These are phyloP conservation scores for Dissophora globulifera DNA, from an alignment of 192 early-diverging fungal species.

Conservation along the genomic window DNA sequence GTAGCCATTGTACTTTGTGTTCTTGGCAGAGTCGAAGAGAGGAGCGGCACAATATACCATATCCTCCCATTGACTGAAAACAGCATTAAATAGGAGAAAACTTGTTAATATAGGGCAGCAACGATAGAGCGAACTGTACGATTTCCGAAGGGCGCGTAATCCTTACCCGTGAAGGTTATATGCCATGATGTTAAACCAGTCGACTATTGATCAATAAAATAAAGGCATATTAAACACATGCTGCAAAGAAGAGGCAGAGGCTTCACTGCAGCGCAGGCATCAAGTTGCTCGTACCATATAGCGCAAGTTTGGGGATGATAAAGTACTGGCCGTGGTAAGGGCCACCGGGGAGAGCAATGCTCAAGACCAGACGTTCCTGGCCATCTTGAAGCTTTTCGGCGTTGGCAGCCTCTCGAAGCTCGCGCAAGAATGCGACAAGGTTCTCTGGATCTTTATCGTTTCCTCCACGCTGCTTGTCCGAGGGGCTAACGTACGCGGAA, in stretches of 20 bases:
- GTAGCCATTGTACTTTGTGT: constrained; percentile 45
- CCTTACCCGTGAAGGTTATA: constrained; percentile 52
- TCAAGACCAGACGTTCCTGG: constrained; percentile 22
- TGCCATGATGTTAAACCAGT: constrained; percentile 55
- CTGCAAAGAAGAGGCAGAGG: too few species aligned
- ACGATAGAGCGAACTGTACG: too few species aligned
- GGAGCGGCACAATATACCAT: constrained; percentile 49
- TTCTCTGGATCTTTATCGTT: constrained; percentile 23
- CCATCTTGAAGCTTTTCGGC: constrained; percentile 12
- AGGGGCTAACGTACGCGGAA: constrained; percentile 21
- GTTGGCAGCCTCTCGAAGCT: constrained; percentile 29
- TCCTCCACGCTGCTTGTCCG: constrained; percentile 9
- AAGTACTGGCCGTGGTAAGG: constrained; percentile 36
- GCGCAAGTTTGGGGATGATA: constrained; percentile 20
- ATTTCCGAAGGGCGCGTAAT: background rate
- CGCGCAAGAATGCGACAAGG: constrained; percentile 32
- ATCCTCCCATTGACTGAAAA: constrained; percentile 41
- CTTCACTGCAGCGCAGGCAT: too few species aligned
- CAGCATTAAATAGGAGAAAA: background rate
- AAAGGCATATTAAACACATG: too few species aligned
- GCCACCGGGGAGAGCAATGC: constrained; percentile 34
- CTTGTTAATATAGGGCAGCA: background rate
- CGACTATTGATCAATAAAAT: too few species aligned
- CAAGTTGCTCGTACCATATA: too few species aligned
- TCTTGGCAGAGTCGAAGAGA: constrained; percentile 24